These are phyloP conservation scores for Wickerhamiella qilinensis DNA, from an alignment of 805 yeast genomes.

Conservation along the genomic window DNA sequence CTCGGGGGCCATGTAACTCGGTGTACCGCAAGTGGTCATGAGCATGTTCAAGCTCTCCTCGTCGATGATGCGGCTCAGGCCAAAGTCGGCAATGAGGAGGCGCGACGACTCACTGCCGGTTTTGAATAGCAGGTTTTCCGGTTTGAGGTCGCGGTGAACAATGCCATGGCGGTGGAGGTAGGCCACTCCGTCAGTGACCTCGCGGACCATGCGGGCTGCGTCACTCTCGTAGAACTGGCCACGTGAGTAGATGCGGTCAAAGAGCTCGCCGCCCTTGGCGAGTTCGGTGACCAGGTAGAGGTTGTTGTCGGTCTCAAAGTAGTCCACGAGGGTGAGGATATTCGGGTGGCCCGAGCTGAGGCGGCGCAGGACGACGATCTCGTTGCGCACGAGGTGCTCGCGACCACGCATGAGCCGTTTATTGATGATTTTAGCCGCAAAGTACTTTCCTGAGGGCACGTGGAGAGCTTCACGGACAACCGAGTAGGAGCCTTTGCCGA, in stretches of 20 bases:
- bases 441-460: slow-evolving; percentile 25
- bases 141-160: slow-evolving; percentile 58
- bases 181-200: slow-evolving; percentile 37
- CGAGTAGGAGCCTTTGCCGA: slow-evolving; percentile 30
- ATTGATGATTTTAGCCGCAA: slow-evolving; percentile 39
- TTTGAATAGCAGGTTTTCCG: slow-evolving; percentile 48
- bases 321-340: slow-evolving; percentile 46
- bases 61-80: slow-evolving; percentile 37
- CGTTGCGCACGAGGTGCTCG: slow-evolving; percentile 42
- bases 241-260: slow-evolving; percentile 36
- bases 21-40: slow-evolving; percentile 46
- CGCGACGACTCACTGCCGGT: slow-evolving; percentile 24
- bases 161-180: slow-evolving; percentile 43
- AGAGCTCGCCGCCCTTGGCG: slow-evolving; percentile 54
- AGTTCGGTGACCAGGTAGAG: slow-evolving; percentile 44
- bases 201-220: slow-evolving; percentile 33
- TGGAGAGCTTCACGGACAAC: slow-evolving; percentile 29
- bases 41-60: slow-evolving; percentile 25
- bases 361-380: slow-evolving; percentile 38
- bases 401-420: slow-evolving; percentile 36
- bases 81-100: slow-evolving; percentile 45
- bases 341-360: slow-evolving; percentile 36
- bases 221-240: slow-evolving; percentile 33
- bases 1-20: slow-evolving; percentile 67
- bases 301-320: slow-evolving; percentile 48